A percentile compares a stretch with the other conserved stretches of the same genome.
Conservation (phyloP, 2,329 filamentous ascomycete species). For the Chrysosphaeria jannelii region DNA sequence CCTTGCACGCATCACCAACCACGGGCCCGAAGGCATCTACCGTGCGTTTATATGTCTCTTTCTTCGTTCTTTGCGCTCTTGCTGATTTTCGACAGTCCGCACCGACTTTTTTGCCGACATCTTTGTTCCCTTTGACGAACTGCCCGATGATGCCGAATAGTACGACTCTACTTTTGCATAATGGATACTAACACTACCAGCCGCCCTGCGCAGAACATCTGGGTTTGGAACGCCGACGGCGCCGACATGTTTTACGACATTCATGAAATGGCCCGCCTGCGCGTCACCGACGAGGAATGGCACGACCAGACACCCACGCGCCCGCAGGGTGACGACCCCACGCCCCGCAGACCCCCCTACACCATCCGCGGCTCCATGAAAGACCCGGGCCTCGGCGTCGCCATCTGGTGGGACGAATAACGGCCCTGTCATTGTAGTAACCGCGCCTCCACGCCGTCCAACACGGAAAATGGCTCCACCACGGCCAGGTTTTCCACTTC, state of each 20-base stretch:
- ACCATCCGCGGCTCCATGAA: conserved; percentile 35
- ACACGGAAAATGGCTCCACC: conserved; percentile 70
- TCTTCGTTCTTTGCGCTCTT: too few relatives aligned
- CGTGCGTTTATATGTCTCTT: conserved; percentile 2
- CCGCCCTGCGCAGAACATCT: conserved; percentile 29
- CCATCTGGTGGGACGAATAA: conserved; percentile 17
- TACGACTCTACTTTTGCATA: conserved; percentile 21
- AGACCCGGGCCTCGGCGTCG: conserved; percentile 27
- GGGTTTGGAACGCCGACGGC: conserved; percentile 56
- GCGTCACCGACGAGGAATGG: conserved; percentile 72
- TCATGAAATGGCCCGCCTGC: conserved; percentile 64
- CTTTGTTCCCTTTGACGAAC: conserved; percentile 40
- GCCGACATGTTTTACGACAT: conserved; percentile 63
- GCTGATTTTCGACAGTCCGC: too few relatives aligned
- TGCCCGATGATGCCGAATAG: conserved; percentile 53
- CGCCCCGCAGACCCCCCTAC: conserved; percentile 37
- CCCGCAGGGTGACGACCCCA: conserved; percentile 27
- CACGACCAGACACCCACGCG: conserved; percentile 56
- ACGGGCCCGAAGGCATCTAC: conserved; percentile 9
- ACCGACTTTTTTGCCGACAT: conserved; percentile 92
- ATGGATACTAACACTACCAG: background rate
- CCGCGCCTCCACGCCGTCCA: conserved; percentile 67
- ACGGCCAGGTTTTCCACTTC: conserved; percentile 93
- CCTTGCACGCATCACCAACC: conserved; percentile 51
- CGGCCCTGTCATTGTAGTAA: conserved; percentile 29